Base-by-base conservation (phyloP, 2,329 filamentous ascomycete genomes). In the Stemphylium lycopersici region DNA sequence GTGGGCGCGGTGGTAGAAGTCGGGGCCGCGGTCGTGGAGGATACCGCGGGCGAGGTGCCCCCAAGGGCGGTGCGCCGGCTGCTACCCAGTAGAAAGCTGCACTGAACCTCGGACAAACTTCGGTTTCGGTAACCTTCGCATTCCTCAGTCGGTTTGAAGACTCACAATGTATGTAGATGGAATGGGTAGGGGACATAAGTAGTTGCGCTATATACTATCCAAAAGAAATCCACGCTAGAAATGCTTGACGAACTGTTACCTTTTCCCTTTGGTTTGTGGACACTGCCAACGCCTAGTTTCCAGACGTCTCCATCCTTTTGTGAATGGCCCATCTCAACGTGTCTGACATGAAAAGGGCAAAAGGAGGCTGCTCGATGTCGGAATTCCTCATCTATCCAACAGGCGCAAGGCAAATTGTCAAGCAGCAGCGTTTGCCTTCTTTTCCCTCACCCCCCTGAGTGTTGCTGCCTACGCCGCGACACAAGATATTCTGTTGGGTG, bases 21-120 rank as follows among this genome's bases (percentile, higher is more conserved):
- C 63, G 72, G 22, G 68, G 70, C 2, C 63, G 70, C 20, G 69
- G 68, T 12, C 62, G 73, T 36, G 72, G 69, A 20, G 70, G 66
- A 2, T 65, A 48, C 26, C 69, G 71, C 40, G 71, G 71, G 11
- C 61, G 71, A 37, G 68, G 70, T 41, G 67, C 45, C 11, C 61
- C 65, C 10, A 63, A 71, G 48, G 72, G 71, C 18, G 67, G 65
- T 46, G 62, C 55, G 22, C 59, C 58, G 13, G 49, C 68, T 33
- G 50, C 63, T 48, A 53, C 59, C 12, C 55, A 69, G 52, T 58
- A 63, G 59, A 46, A 13, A 40, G 13, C 18, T 47, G 16, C 29
- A 36, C 13, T 26, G 2, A 6, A 20, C 12, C 12, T 4, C n/a
- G 26, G 26, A 32, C 3, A 4, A 34, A n/a, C 13, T 32, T 44